phyloP scores from a whole-genome alignment of 225 moss, liverwort and hornwort genomes.

The Pseudisothecium myosuroides region DNA sequence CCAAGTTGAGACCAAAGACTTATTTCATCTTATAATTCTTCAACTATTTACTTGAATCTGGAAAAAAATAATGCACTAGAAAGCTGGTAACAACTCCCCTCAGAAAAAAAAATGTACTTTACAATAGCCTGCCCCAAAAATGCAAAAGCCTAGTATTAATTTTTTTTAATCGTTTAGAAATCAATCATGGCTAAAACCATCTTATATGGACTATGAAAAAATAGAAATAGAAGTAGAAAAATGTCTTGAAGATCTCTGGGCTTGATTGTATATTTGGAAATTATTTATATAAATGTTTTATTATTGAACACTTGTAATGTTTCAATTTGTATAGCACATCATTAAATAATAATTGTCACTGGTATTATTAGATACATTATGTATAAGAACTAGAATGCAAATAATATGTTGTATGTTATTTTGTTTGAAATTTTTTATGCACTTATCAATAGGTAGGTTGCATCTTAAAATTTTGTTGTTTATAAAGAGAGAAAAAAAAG shows the following conservation, averaged over 20 bases:
- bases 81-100: too few species aligned
- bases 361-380: background rate
- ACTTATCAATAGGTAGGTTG: background rate
- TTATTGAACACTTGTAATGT: background rate
- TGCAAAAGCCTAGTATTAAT: too few species aligned
- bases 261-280: background rate
- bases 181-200: background rate
- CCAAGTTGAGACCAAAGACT: rapidly evolving
- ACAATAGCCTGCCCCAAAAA: background rate
- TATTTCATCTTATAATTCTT: background rate
- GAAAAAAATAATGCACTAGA: too few species aligned
- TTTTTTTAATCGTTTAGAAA: too few species aligned
- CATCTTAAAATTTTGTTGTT: background rate
- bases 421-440: background rate
- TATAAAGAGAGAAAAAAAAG: rapidly evolving
- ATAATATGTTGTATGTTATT: background rate
- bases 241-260: background rate
- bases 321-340: background rate
- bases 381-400: background rate
- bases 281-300: background rate
- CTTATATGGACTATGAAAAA: background rate
- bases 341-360: too few species aligned
- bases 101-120: too few species aligned
- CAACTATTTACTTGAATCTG: too few species aligned
- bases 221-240: background rate